Base-by-base conservation (phyloP, 2,329 filamentous ascomycete species). In the Paraphaeosphaeria sporulosa region DNA sequence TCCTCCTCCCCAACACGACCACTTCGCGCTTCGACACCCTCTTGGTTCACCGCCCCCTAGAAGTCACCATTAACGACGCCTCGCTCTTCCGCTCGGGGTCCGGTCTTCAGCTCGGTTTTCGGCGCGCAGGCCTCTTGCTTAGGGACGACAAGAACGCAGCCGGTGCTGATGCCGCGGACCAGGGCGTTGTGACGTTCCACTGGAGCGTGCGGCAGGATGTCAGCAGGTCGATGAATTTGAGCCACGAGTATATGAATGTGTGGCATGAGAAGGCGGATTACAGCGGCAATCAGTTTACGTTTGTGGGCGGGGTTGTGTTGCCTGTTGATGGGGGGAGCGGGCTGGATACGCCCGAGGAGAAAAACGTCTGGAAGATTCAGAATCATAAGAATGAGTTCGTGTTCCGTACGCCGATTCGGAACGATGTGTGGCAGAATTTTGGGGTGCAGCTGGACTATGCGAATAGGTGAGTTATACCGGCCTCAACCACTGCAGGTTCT, bases 231-330 rank as follows among this genome's bases (percentile, higher is more conserved):
- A 19, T 73, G 42, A 74, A 74, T 49, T 42, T 74, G 15, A 68
- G 59, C 9, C 71, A 74, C 55, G 71, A 73, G 53, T 74, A 73
- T 53, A 71, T 73, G 69, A 72, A 71, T 32, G 66, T 72, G 19
- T 73, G 68, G 69, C 70, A 73, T 47, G 70, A 72, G 58, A 63
- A 59, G 44, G 67, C 67, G 7, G 70, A 72, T 53, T 73, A 67
- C 30, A 44, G 44, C 1, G 68, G 67, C 3, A 74, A 73, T 30
- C 70, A 74, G 34, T 72, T 71, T 23, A 65, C 58, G 4, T 71
- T 72, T 42, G 59, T 66, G 1, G 65, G 62, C 0, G 71, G 70
- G 0, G 55, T 71, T n/a, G 58, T 72, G 40, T 44, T 72, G 23
- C 49, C 57, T 19, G 60, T 59, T 6, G 69, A 71, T 59, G 69